Conservation (phyloP, 1,284 basidiomycete species). For the Lentinula novae-zelandiae region DNA sequence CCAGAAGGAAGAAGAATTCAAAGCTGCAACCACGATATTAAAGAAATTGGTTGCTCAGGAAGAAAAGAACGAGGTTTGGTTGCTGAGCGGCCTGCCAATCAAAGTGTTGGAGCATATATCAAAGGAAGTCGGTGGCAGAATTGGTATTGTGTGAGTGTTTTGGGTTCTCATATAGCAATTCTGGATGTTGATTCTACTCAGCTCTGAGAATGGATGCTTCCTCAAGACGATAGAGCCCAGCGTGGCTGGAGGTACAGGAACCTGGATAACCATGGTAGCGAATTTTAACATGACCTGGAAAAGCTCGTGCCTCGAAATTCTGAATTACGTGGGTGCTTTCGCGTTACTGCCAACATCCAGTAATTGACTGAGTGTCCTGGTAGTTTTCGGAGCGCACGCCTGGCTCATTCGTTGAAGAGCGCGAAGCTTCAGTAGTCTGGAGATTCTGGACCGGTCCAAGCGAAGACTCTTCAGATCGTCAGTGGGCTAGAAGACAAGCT, state of each 20-base stretch:
- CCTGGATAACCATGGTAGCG: constrained; percentile 78
- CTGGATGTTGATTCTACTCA: constrained; percentile 21
- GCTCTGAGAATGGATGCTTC: constrained; percentile 86
- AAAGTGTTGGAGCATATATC: constrained; percentile 62
- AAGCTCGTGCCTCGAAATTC: constrained; percentile 72
- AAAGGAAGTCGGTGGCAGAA: constrained; percentile 48
- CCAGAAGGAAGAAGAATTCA: constrained; percentile 42
- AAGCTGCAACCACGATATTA: constrained; percentile 55
- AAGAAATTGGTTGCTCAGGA: constrained; percentile 58
- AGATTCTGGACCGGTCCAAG: constrained; percentile 61
- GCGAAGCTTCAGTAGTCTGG: constrained; percentile 73
- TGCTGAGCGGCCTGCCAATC: constrained; percentile 74
- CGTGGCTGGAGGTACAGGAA: constrained; percentile 25
- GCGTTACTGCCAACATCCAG: neutral
- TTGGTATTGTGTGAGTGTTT: constrained; percentile 70
- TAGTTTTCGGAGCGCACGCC: constrained; percentile 89
- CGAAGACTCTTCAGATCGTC: constrained; percentile 50
- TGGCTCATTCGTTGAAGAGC: constrained; percentile 79
- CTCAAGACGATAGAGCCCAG: constrained; percentile 54
- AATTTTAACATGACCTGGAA: constrained; percentile 83
- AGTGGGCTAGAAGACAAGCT: constrained; percentile 82
- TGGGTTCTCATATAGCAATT: neutral
- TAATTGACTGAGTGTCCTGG: neutral
- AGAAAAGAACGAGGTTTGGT: constrained; percentile 80
- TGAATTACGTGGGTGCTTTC: constrained; percentile 63